phyloP scores from a whole-genome alignment of 2,329 filamentous ascomycete species.

The Laburnicola sp. region DNA sequence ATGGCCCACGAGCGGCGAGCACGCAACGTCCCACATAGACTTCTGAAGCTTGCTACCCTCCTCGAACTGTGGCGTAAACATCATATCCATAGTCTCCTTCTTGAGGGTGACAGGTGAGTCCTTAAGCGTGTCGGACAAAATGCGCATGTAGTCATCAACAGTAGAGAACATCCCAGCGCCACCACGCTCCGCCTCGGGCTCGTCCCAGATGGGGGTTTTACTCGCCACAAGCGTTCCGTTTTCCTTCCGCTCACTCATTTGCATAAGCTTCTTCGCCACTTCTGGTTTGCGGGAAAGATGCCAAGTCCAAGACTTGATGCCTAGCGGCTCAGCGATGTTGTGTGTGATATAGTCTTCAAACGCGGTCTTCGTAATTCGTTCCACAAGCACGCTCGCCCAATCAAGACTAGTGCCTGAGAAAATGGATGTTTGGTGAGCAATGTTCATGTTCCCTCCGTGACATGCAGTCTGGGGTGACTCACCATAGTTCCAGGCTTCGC shows the following conservation, averaged over 20 bases:
- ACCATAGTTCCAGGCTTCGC: constrained; percentile 55
- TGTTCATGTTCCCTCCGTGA: neutral
- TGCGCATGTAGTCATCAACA: constrained; percentile 26
- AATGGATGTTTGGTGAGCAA: neutral
- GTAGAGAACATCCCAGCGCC: constrained; percentile 27
- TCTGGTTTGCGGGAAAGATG: constrained; percentile 20
- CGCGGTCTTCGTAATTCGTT: constrained; percentile 42
- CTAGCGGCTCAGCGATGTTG: constrained; percentile 50
- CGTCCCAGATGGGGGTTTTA: constrained; percentile 14
- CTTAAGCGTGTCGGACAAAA: constrained; percentile 27
- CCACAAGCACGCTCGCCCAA: constrained; percentile 54
- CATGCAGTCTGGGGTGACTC: neutral
- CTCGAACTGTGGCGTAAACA: constrained; percentile 30
- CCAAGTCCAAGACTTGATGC: constrained; percentile 35
- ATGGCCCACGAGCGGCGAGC: neutral
- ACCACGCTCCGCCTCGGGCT: constrained; percentile 19
- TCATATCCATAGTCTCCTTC: constrained; percentile 19
- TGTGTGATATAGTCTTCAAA: constrained; percentile 50
- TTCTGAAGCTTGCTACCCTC: constrained; percentile 19
- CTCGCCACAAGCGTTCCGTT: constrained; percentile 23
- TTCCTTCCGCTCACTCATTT: constrained; percentile 18
- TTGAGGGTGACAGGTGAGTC: constrained; percentile 20
- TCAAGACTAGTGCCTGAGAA: constrained; percentile 49
- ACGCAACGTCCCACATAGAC: neutral
- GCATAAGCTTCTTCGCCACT: constrained; percentile 22